phyloP scores from a whole-genome alignment of 2,329 filamentous ascomycete genomes.

The Ceratocystis cacaofunesta region DNA sequence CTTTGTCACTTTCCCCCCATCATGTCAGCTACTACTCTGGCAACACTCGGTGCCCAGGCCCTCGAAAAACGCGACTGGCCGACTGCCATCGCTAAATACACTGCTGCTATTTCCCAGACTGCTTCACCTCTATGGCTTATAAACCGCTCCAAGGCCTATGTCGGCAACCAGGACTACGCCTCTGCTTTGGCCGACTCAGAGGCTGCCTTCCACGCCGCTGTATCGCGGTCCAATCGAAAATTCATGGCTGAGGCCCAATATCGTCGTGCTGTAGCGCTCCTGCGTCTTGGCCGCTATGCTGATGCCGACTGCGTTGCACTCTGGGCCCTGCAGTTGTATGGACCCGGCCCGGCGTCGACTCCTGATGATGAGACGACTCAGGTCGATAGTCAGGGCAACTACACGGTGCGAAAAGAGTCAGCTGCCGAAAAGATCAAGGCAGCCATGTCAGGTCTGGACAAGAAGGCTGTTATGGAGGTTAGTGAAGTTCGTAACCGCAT shows the following conservation, averaged over 20 bases:
- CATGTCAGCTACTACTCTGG: slow-evolving; percentile 34
- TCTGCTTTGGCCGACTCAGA: slow-evolving; percentile 58
- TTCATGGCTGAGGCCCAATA: slow-evolving; percentile 71
- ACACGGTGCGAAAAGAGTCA: slow-evolving; percentile 27
- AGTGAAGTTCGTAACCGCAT: slow-evolving; percentile 19
- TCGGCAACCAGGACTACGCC: slow-evolving; percentile 45
- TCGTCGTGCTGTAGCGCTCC: slow-evolving; percentile 60
- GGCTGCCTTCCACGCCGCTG: slow-evolving; percentile 45
- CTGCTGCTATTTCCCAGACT: slow-evolving; percentile 49
- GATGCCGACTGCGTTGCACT: slow-evolving; percentile 59
- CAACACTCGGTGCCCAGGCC: slow-evolving; percentile 48
- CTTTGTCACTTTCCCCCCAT: neutral
- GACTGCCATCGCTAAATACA: slow-evolving; percentile 53
- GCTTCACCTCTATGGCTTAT: slow-evolving; percentile 65
- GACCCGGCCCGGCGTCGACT: slow-evolving; percentile 21
- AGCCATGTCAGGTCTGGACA: slow-evolving; percentile 20
- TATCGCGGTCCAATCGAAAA: slow-evolving; percentile 55
- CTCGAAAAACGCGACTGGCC: slow-evolving; percentile 48
- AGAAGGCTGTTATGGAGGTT: slow-evolving; percentile 17
- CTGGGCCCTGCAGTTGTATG: slow-evolving; percentile 34
- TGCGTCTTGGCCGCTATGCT: slow-evolving; percentile 53
- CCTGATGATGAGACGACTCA: slow-evolving; percentile 11
- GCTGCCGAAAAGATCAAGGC: slow-evolving; percentile 24
- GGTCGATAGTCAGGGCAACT: slow-evolving; percentile 34
- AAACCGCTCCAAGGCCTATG: slow-evolving; percentile 64